These are phyloP conservation scores for Aspergillus calidoustus DNA, from an alignment of 2,329 filamentous ascomycete species.

Conservation along the genomic window DNA sequence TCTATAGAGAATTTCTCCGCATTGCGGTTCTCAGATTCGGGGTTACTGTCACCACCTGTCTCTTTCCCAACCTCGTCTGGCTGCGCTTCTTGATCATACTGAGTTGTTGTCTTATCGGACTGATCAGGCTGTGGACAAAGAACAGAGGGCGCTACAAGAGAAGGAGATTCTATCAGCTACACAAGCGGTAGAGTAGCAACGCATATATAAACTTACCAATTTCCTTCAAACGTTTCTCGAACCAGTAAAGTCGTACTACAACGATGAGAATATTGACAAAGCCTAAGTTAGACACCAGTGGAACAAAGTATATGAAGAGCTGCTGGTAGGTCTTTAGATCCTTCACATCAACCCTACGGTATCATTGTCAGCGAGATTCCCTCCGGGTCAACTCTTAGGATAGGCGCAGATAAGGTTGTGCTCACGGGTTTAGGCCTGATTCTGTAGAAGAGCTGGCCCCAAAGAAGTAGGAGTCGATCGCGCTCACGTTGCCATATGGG, in stretches of 20 bases:
- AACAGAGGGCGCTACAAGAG: slow-evolving; percentile 17
- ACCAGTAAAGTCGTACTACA: slow-evolving; percentile 55
- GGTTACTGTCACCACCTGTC: not conserved
- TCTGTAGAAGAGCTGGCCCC: slow-evolving; percentile 56
- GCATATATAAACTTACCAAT: slow-evolving; percentile 31
- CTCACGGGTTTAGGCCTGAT: slow-evolving; percentile 57
- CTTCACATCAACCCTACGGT: slow-evolving; percentile 55
- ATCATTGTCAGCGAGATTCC: not conserved
- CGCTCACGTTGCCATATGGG: slow-evolving; percentile 46
- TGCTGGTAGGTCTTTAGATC: slow-evolving; percentile 57
- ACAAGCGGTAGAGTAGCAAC: not conserved
- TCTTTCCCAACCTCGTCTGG: not conserved
- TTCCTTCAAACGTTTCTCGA: slow-evolving; percentile 51
- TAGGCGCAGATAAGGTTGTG: slow-evolving; percentile 6
- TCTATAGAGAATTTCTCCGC: not conserved
- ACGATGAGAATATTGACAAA: slow-evolving; percentile 58
- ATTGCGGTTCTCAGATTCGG: not conserved
- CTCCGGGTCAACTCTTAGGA: not conserved
- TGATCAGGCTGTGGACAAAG: slow-evolving; percentile 11
- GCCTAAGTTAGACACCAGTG: slow-evolving; percentile 54
- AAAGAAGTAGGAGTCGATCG: slow-evolving; percentile 57
- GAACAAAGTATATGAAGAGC: slow-evolving; percentile 56
- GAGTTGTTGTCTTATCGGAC: not conserved
- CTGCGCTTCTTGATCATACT: slow-evolving; percentile 19
- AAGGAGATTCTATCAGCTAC: not conserved